Evolutionary conservation across 768 basidiomycete genomes (phyloP).

Genomic region (Boletus fagicola): DNA sequence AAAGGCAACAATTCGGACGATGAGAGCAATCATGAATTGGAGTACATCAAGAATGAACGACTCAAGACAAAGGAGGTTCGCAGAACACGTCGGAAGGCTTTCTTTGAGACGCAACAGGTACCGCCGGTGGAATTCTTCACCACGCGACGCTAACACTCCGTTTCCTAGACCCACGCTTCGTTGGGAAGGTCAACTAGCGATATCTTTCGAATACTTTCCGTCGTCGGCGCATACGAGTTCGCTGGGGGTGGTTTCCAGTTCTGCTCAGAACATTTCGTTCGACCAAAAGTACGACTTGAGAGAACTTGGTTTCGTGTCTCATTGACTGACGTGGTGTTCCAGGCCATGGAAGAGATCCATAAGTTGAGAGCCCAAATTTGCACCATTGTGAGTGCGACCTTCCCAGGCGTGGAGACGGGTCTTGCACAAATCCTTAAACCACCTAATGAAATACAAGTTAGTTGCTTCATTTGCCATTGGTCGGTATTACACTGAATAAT

Average conservation of each 20-base stretch:
- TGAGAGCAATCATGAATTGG: constrained; percentile 39
- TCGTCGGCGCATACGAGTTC: constrained; percentile 96
- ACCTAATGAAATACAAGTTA: constrained; percentile 75
- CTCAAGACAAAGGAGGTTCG: constrained; percentile 55
- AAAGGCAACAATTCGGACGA: constrained; percentile 40
- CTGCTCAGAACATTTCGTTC: constrained; percentile 86
- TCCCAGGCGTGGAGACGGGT: constrained; percentile 58
- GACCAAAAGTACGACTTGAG: constrained; percentile 64
- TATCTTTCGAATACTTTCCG: constrained; percentile 81
- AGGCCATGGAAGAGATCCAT: constrained; percentile 99
- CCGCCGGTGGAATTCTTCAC: constrained; percentile 14
- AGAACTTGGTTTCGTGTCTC: neutral
- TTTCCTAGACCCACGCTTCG: constrained; percentile 64
- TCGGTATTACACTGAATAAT: constrained; percentile 1
- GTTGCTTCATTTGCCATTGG: constrained; percentile 6
- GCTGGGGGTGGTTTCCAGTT: constrained; percentile 78
- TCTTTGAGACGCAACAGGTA: constrained; percentile 81
- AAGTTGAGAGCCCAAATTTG: constrained; percentile 89
- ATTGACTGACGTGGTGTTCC: neutral
- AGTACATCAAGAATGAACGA: constrained; percentile 47
- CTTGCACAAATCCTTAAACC: constrained; percentile 68
- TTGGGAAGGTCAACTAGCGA: constrained; percentile 84
- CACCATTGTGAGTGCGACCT: constrained; percentile 77
- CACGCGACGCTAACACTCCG: neutral
- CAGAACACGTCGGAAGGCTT: constrained; percentile 66